Conservation (phyloP, 768 basidiomycete species). For the Suillus bovinus region DNA sequence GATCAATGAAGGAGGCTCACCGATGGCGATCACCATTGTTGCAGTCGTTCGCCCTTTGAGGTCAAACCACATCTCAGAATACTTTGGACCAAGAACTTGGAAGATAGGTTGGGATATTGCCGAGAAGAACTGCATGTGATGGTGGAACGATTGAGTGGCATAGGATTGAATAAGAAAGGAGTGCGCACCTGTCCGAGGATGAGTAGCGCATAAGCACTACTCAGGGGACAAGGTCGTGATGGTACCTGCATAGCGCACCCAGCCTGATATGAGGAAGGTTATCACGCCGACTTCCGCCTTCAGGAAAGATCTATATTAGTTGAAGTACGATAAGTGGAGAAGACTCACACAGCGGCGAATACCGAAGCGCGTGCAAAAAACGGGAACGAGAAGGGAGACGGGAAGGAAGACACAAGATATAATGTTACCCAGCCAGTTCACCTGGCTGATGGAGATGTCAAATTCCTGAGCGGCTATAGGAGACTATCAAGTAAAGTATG, state of each 20-base stretch:
- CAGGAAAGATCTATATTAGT: neutral
- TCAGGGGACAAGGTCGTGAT: conserved; percentile 47
- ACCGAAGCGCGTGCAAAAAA: conserved; percentile 57
- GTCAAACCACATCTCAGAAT: conserved; percentile 85
- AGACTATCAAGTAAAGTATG: neutral
- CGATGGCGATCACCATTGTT: conserved; percentile 57
- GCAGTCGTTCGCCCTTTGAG: conserved; percentile 75
- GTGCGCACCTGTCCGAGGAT: conserved; percentile 65
- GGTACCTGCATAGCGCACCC: conserved; percentile 79
- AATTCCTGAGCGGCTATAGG: conserved; percentile 62
- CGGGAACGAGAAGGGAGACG: conserved; percentile 57
- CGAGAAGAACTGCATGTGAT: conserved; percentile 50
- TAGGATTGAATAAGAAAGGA: neutral
- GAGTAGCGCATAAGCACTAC: conserved; percentile 63
- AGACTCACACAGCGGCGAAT: conserved; percentile 61
- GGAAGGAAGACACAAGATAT: conserved; percentile 64
- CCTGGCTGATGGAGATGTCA: conserved; percentile 64
- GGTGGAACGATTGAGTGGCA: neutral
- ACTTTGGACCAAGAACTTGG: conserved; percentile 77
- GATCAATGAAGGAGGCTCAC: conserved; percentile 23
- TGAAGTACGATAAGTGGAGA: neutral
- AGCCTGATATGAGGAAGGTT: conserved; percentile 59
- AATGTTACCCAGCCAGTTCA: conserved; percentile 82
- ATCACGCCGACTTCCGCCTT: conserved; percentile 64
- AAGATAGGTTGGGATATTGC: conserved; percentile 70